Conservation (phyloP, 2,329 filamentous ascomycete genomes). For the Thermothelomyces thermophilus region DNA sequence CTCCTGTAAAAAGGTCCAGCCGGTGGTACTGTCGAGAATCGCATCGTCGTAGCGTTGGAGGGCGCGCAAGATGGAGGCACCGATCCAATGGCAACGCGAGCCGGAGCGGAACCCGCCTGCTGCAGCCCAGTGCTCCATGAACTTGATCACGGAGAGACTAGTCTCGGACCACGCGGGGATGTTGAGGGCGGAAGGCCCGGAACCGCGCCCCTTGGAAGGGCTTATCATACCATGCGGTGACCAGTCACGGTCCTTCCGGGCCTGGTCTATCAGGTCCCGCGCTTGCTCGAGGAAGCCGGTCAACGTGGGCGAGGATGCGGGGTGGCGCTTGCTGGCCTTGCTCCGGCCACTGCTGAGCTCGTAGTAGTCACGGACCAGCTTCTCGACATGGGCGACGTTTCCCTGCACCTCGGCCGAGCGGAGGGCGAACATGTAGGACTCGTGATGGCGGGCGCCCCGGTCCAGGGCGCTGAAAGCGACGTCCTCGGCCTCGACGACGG, state of each 20-base stretch:
- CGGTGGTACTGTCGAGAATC: conserved; percentile 39
- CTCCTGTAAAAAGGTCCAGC: conserved; percentile 68
- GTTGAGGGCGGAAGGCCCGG: conserved; percentile 9
- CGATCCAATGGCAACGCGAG: conserved; percentile 53
- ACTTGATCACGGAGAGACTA: conserved; percentile 55
- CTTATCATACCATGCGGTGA: conserved; percentile 45
- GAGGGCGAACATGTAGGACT: conserved; percentile 56
- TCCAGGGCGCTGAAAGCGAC: conserved; percentile 52
- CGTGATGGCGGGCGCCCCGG: conserved; percentile 40
- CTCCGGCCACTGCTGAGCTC: conserved; percentile 30
- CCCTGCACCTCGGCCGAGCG: conserved; percentile 48
- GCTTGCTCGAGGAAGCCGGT: conserved; percentile 45
- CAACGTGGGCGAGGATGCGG: conserved; percentile 28
- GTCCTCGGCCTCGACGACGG: conserved; percentile 53
- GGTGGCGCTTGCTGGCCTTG: conserved; percentile 20
- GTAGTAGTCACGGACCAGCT: conserved; percentile 48
- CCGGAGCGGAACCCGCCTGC: conserved; percentile 46
- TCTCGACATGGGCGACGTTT: conserved; percentile 44
- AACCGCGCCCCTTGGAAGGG: conserved; percentile 25
- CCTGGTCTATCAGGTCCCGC: conserved; percentile 43
- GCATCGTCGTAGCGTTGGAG: conserved; percentile 52
- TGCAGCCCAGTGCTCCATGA: conserved; percentile 63
- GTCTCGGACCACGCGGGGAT: conserved; percentile 38
- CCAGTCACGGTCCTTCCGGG: conserved; percentile 43
- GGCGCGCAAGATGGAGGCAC: conserved; percentile 57